Evolutionary conservation across 148 eudicot species (phyloP), one percentile per base, ranked within the genome.

Genomic region (Nepenthes mirabilis): DNA sequence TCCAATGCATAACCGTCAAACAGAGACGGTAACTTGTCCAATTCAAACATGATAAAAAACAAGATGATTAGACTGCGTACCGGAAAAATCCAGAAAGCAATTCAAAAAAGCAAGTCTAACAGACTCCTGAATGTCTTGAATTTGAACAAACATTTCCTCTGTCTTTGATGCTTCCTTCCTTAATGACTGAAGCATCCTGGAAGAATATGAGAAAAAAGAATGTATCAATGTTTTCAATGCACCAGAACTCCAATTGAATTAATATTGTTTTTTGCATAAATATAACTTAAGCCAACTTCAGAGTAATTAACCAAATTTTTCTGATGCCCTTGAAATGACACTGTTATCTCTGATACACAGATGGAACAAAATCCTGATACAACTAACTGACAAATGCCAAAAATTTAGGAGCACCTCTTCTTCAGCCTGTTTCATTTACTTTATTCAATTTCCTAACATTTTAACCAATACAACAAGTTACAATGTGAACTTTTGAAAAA

Each of bases 51-150:
- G 62, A 58, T 34, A 33, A 55, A 37, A 36, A 5, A 35, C 10
- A 32, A 49, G 52, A 49, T 6, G 10, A 40, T 11, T 59, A 64
- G 64, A 52, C 62, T 47, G 56, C 77, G 36, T 82, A 93, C 98
- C 96, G 77, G 89, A 86, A 76, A 93, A 88, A 73, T 88, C 85
- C 54, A 93, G 80, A 70, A 88, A 79, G 81, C 91, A 88, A 72
- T 93, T 93, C 73, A 93, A 69, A 76, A 86, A 80, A 13, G 96
- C 81, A 62, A 93, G 83, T 64, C 94, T 83, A 67, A 84, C 86
- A 74, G 96, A 93, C 73, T 93, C 98, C 71, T 88, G 98, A 67
- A 89, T 83, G 79, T 84, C 96, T 74, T 82, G 96, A 66, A 93
- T 83, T 67, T 83, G 96, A 52, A 72, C 64, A 70, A 68, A 83